Evolutionary conservation across 768 basidiomycete species (phyloP).

Genomic region (Boletus rufocinnamomeus): DNA sequence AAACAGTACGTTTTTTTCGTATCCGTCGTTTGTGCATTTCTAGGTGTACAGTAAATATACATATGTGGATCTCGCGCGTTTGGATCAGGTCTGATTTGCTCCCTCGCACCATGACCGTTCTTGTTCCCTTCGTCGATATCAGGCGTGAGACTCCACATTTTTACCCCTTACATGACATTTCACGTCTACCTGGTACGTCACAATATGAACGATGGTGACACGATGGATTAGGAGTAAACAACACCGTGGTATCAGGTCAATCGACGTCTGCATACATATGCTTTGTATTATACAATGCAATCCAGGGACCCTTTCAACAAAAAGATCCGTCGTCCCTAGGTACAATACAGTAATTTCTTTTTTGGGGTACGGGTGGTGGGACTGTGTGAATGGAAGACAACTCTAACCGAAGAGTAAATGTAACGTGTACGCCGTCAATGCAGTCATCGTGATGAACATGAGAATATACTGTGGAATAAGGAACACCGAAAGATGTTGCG

Average conservation of each 20-base stretch:
- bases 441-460: conserved; percentile 41
- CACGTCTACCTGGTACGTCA: not conserved
- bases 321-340: not conserved
- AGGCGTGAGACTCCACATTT: too few species aligned
- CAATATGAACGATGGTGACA: not conserved
- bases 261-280: not conserved
- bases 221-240: not conserved
- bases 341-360: not conserved
- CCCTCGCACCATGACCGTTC: not conserved
- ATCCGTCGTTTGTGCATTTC: not conserved
- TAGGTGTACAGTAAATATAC: not conserved
- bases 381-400: not conserved
- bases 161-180: not conserved
- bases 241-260: not conserved
- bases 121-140: too few species aligned
- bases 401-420: conserved; percentile 36
- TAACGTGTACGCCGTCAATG: conserved; percentile 40
- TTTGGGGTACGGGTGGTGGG: not conserved
- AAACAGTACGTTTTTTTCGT: too few species aligned
- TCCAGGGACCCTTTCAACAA: not conserved
- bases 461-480: conserved; percentile 58
- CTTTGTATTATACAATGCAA: not conserved
- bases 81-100: too few species aligned
- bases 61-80: too few species aligned
- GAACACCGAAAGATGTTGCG: conserved; percentile 62